Evolutionary conservation across 1,284 basidiomycete species (phyloP).

Genomic region (Sphagnurus paluster): DNA sequence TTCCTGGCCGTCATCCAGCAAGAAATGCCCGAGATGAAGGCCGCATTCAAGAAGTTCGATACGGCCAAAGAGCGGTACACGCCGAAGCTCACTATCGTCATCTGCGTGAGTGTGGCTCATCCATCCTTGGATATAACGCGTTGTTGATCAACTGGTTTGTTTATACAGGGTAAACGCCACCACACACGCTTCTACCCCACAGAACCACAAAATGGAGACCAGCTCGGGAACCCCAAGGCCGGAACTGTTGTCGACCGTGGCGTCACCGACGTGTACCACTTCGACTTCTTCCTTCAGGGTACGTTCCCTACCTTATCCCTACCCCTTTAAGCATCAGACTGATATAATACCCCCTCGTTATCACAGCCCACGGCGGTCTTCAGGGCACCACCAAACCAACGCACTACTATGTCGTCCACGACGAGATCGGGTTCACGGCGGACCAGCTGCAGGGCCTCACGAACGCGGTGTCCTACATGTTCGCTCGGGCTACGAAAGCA

Average conservation of each 20-base stretch:
- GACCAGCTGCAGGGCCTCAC: constrained; percentile 66
- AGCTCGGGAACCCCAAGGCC: constrained; percentile 67
- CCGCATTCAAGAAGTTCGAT: constrained; percentile 57
- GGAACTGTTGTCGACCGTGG: constrained; percentile 77
- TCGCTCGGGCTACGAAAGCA: constrained; percentile 77
- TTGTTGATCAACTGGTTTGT: too few relatives aligned
- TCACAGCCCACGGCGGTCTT: constrained; percentile 60
- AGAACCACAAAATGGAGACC: constrained; percentile 49
- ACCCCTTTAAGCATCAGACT: too few relatives aligned
- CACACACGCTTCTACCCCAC: constrained; percentile 83
- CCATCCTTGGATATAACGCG: neutral
- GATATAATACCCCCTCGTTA: too few relatives aligned
- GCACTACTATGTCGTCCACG: constrained; percentile 76
- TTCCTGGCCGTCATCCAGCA: constrained; percentile 64
- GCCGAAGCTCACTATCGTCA: constrained; percentile 73
- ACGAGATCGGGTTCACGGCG: constrained; percentile 67
- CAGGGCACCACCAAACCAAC: constrained; percentile 69
- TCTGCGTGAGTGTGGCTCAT: constrained; percentile 54
- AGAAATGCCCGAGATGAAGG: constrained; percentile 63
- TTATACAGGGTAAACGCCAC: constrained; percentile 64
- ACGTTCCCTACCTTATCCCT: constrained; percentile 13
- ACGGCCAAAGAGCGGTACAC: constrained; percentile 47
- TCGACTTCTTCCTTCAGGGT: constrained; percentile 76
- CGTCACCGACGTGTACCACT: constrained; percentile 70
- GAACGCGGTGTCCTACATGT: constrained; percentile 72